Base-by-base conservation (phyloP, 805 yeast species). In the Monosporozyma solicola region DNA sequence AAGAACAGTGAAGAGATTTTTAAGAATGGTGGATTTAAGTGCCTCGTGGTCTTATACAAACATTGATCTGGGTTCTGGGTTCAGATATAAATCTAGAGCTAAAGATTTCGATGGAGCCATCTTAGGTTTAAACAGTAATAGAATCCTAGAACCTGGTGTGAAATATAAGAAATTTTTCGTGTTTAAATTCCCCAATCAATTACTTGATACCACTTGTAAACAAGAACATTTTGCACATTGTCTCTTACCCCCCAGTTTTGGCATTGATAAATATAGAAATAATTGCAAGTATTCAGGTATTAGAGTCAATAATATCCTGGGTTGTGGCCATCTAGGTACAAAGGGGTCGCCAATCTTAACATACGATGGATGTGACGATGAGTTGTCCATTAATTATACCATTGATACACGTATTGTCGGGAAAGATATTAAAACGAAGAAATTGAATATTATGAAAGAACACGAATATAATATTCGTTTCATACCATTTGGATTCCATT, bases 361-460 rank as follows among this genome's bases (percentile, higher is more conserved):
- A 2, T 68, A 66, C 10, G 87, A 82, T 65, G 65, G 73, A 45
- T 52, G 53, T 54, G 76, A 65, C 20, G 59, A 54, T 11, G 52
- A 55, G 20, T 60, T 60, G 29, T 77, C 82, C 41, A 65, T 80
- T 13, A 68, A 76, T 31, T 81, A 81, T 59, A 70, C 79, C 2
- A 71, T 82, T 20, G 81, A 77, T 54, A 80, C 81, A 16, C 74
- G 76, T 52, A 68, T 80, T 47, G 77, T 82, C 29, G 85, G 82
- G 50, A 70, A 72, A 53, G 66, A 57, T 48, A 31, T 68, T 1
- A 65, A 68, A 24, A 54, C 57, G 1, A 50, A 49, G 32, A 51
- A 55, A 41, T 32, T 59, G 13, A 54, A 54, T 31, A 57, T 66
- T 3, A 44, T 66, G 57, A 58, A 57, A 32, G 61, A 59, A 25